Conservation (phyloP, 257 asterid genomes). For the Penstemon davidsonii region DNA sequence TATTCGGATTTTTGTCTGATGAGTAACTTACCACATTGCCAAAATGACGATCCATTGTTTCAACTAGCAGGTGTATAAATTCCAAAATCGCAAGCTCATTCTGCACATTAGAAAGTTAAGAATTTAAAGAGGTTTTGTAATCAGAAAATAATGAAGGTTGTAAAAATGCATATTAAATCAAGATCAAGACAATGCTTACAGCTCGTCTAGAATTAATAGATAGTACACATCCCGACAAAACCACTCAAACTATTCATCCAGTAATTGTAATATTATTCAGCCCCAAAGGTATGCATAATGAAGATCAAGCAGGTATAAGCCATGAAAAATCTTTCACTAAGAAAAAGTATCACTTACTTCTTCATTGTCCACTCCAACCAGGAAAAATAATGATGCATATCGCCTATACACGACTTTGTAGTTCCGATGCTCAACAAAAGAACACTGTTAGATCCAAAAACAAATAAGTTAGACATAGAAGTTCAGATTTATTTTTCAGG, state of each 20-base stretch:
- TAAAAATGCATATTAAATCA: too few relatives aligned
- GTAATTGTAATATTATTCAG: too few relatives aligned
- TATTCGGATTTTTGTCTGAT: background rate
- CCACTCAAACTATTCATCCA: too few relatives aligned
- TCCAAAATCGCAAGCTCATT: slow-evolving; percentile 96
- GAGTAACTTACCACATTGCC: slow-evolving; percentile 85
- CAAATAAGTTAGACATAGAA: slow-evolving; percentile 2
- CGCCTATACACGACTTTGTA: slow-evolving; percentile 90
- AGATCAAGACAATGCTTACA: too few relatives aligned
- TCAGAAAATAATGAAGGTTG: too few relatives aligned
- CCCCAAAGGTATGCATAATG: background rate
- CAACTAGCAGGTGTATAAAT: slow-evolving; percentile 90
- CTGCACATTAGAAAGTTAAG: slow-evolving; percentile 42
- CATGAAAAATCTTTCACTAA: background rate
- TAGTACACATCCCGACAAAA: too few relatives aligned
- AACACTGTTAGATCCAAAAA: slow-evolving; percentile 62
- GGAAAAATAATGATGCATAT: slow-evolving; percentile 87
- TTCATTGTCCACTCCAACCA: slow-evolving; percentile 98
- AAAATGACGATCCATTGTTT: slow-evolving; percentile 99
- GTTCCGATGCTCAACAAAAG: slow-evolving; percentile 95
- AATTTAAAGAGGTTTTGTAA: background rate
- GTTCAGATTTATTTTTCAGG: background rate
- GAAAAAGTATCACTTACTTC: slow-evolving; percentile 61
- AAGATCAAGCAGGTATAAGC: slow-evolving; percentile 15
- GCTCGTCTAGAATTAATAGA: too few relatives aligned